Evolutionary conservation across 257 asterid genomes (phyloP), one percentile per base, ranked within the genome.

Genomic region (Gentiana straminea): DNA sequence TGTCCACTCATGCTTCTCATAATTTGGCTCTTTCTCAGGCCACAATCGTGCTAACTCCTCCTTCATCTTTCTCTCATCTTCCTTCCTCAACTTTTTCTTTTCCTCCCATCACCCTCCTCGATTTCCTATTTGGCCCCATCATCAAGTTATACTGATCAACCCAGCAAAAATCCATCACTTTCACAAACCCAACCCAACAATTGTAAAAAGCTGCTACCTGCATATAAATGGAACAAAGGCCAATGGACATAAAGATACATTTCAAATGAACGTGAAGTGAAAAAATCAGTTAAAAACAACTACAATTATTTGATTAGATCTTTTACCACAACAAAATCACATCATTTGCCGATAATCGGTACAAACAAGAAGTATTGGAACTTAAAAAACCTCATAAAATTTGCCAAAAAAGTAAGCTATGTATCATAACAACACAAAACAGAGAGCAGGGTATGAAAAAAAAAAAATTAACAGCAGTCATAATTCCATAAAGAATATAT

Each of bases 121-220:
- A 78, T 79, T 81, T 91, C 74, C 98, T 80, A 75, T 84, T 81
- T 13, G 70, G 79, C 46, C 94, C 97, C 24, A 93, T 77, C 95
- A 78, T 84, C 34, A 68, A 93, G 69, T 79, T 94, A 73, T 81
- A 83, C 68, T 87, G 83, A 68, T 91, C 95, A 12, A 61, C 95
- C 96, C 96, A 91, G 67, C 84, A 84, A 75, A 81, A 91, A 59
- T 92, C 99, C 84, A 92, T 74, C 52, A 75, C 70, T 13, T 93
- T 71, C 5, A 61, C 75, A 72, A 85, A 92, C 32, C 94, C 94
- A 59, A 78, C 49, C 99, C 97, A 92, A 64, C 85, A 80, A 68
- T 56, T 88, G 65, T 92, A 92, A 65, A 92, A 88, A 9, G 99
- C 95, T 11, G 95, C 80, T 61, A 83, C 99, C 96, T 90, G 89